These are phyloP conservation scores for Entoloma clypeatum DNA, from an alignment of 1,284 basidiomycete genomes.

Conservation along the genomic window DNA sequence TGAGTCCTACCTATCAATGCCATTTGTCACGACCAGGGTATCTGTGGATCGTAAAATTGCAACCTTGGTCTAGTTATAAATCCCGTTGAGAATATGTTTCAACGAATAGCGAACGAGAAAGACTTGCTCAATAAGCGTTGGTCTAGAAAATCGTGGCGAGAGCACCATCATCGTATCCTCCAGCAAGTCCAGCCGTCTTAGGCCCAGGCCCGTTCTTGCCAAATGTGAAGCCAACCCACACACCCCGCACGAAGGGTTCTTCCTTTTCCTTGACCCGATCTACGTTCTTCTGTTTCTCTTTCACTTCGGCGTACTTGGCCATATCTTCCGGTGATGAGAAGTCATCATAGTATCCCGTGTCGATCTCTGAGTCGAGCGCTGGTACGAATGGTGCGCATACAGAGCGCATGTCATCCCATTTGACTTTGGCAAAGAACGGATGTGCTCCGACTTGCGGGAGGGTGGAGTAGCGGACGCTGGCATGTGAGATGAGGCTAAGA, in stretches of 20 bases:
- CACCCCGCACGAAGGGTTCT: conserved; percentile 67
- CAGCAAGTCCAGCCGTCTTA: conserved; percentile 33
- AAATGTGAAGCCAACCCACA: conserved; percentile 99
- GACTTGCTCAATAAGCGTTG: not conserved
- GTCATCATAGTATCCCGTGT: conserved; percentile 99
- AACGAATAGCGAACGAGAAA: too few relatives aligned
- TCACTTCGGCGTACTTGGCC: conserved; percentile 98
- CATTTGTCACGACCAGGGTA: too few relatives aligned
- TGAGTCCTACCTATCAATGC: too few relatives aligned
- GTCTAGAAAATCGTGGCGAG: conserved; percentile 66
- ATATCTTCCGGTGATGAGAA: conserved; percentile 92
- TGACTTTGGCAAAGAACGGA: conserved; percentile 79
- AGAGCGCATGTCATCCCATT: conserved; percentile 78
- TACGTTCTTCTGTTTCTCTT: conserved; percentile 96
- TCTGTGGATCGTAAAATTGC: too few relatives aligned
- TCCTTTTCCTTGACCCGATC: conserved; percentile 89
- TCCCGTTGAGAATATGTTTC: too few relatives aligned
- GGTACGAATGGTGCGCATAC: conserved; percentile 93
- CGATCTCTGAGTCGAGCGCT: conserved; percentile 90
- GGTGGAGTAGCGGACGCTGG: conserved; percentile 75
- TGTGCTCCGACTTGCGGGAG: conserved; percentile 74
- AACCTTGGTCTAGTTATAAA: too few relatives aligned
- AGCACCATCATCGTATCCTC: conserved; percentile 46
- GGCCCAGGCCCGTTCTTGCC: conserved; percentile 76
- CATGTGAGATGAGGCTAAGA: conserved; percentile 67